Evolutionary conservation across 441 rosid genomes (phyloP).

Genomic region (Breynia disticha): DNA sequence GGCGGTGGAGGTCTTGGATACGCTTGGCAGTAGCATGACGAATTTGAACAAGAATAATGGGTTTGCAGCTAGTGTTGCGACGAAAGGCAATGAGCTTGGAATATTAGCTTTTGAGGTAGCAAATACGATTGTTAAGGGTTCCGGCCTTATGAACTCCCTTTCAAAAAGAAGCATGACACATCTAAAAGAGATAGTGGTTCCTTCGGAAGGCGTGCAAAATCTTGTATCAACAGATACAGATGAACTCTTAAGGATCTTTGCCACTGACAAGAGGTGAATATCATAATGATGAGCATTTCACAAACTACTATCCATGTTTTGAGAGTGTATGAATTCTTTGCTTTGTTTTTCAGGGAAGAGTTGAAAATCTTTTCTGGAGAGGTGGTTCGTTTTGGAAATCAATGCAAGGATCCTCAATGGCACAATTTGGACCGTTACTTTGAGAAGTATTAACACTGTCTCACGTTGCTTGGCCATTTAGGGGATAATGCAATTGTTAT

Average conservation of each 20-base stretch:
- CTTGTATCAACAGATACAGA: constrained; percentile 67
- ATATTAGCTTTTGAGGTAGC: constrained; percentile 95
- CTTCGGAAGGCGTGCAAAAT: constrained; percentile 75
- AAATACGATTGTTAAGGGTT: constrained; percentile 87
- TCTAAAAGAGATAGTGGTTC: constrained; percentile 79
- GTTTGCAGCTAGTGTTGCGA: constrained; percentile 51
- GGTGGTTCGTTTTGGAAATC: constrained; percentile 98
- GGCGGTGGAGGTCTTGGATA: constrained; percentile 90
- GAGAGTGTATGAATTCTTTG: not conserved
- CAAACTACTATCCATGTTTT: not conserved
- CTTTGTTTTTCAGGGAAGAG: constrained; percentile 60
- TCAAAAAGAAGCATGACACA: constrained; percentile 49
- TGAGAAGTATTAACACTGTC: constrained; percentile 56
- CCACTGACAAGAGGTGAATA: constrained; percentile 78
- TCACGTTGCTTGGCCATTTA: not conserved
- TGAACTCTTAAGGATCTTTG: constrained; percentile 64
- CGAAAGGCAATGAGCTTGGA: constrained; percentile 71
- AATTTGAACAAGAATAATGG: constrained; percentile 52
- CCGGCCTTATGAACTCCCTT: constrained; percentile 79
- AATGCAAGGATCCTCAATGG: constrained; percentile 99
- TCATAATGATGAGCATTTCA: constrained; percentile 3
- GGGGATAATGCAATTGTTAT: not conserved
- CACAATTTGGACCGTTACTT: constrained; percentile 94
- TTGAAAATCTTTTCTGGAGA: constrained; percentile 81
- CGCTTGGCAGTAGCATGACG: constrained; percentile 88